Conservation (phyloP, 495 filamentous ascomycete species). For the Penicillium ochrochloron region DNA sequence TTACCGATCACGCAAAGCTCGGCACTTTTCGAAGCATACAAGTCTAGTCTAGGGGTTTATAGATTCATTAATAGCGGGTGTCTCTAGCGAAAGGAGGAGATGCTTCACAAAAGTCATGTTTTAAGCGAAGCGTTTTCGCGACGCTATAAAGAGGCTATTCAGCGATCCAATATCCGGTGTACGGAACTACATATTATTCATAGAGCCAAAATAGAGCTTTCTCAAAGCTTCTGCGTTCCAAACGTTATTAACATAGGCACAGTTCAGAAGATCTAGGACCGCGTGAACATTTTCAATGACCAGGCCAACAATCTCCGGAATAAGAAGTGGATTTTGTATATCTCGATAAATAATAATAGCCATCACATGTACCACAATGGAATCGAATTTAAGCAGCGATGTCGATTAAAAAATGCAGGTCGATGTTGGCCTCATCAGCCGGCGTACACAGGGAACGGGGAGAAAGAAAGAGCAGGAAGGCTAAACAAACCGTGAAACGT, state of each 20-base stretch:
- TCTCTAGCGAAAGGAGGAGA: neutral
- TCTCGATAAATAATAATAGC: neutral
- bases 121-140: neutral
- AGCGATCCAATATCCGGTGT: neutral
- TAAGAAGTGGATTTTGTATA: neutral
- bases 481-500: constrained; percentile 11
- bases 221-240: neutral
- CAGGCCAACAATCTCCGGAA: neutral
- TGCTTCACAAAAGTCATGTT: neutral
- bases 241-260: neutral
- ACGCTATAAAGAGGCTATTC: neutral
- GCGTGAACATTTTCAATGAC: neutral
- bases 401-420: neutral
- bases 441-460: constrained; percentile 2
- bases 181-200: neutral
- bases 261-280: neutral
- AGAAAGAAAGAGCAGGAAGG: constrained; percentile 12
- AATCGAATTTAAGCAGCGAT: neutral
- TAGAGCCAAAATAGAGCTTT: neutral
- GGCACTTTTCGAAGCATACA: neutral
- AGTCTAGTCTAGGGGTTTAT: neutral
- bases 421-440: neutral
- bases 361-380: too few species aligned
- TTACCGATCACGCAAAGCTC: neutral
- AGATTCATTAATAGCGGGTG: neutral